These are phyloP conservation scores for Backusella morwellensis DNA, from an alignment of 192 early-diverging fungal genomes.

Conservation along the genomic window DNA sequence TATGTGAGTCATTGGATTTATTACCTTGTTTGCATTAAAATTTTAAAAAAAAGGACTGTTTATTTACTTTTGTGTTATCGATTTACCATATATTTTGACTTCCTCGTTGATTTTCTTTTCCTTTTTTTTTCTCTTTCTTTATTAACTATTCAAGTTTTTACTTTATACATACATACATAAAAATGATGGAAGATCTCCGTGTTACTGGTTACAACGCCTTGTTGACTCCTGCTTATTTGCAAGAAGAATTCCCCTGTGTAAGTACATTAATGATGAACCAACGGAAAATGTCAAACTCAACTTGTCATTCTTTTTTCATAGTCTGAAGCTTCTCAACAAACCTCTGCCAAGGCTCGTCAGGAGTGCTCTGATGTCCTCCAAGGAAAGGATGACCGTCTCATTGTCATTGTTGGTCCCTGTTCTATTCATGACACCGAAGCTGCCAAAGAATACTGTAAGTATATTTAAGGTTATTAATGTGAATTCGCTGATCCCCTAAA, in stretches of 20 bases:
- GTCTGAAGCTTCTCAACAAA: conserved; percentile 34
- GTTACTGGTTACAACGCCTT: conserved; percentile 86
- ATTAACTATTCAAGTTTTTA: neutral
- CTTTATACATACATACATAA: neutral
- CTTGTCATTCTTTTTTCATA: neutral
- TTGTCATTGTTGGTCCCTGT: conserved; percentile 87
- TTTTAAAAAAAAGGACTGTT: neutral
- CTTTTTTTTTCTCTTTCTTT: neutral
- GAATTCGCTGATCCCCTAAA: neutral
- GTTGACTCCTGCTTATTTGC: conserved; percentile 84
- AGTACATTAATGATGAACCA: neutral
- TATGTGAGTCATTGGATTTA: conserved; percentile 10
- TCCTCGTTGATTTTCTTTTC: conserved; percentile 4
- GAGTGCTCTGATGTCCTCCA: conserved; percentile 66
- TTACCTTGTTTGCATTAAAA: conserved; percentile 7
- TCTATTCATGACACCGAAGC: conserved; percentile 81
- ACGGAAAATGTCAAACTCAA: neutral
- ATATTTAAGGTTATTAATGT: neutral
- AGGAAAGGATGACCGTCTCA: conserved; percentile 70
- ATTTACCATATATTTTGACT: neutral
- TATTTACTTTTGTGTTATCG: conserved; percentile 10
- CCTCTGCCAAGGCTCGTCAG: conserved; percentile 51
- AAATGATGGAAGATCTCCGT: conserved; percentile 78
- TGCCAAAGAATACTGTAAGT: conserved; percentile 72
- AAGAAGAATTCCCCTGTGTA: conserved; percentile 80